These are phyloP conservation scores for Trichoderma virens DNA, from an alignment of 495 filamentous ascomycete species.

Conservation along the genomic window DNA sequence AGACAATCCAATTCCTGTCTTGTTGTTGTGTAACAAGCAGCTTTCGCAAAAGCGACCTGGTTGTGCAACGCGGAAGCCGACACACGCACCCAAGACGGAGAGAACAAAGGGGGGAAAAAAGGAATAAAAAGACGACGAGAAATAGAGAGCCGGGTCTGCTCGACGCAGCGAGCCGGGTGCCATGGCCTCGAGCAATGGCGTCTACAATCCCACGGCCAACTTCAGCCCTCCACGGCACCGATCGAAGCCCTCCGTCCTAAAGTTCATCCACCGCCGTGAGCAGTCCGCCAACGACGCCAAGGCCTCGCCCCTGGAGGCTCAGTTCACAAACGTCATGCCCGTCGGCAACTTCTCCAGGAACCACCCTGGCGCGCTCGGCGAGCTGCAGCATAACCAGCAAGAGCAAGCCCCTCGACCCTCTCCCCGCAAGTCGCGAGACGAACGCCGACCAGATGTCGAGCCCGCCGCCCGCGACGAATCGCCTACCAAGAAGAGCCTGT, in stretches of 20 bases:
- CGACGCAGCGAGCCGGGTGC: not conserved
- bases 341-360: slow-evolving; percentile 14
- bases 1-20: not conserved
- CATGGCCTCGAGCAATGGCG: slow-evolving; percentile 4
- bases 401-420: slow-evolving; percentile 29
- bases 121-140: not conserved
- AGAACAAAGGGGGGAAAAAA: not conserved
- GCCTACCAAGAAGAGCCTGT: slow-evolving; percentile 55
- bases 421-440: slow-evolving; percentile 29
- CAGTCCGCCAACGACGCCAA: slow-evolving; percentile 38
- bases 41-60: not conserved
- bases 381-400: slow-evolving; percentile 43
- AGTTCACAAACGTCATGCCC: slow-evolving; percentile 15
- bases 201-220: not conserved
- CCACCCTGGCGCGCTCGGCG: slow-evolving; percentile 38
- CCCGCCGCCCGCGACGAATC: slow-evolving; percentile 28
- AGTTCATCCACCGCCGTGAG: slow-evolving; percentile 48
- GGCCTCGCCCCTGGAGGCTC: slow-evolving; percentile 20
- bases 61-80: not conserved
- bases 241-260: slow-evolving; percentile 52
- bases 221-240: slow-evolving; percentile 21
- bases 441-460: slow-evolving; percentile 16
- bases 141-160: not conserved
- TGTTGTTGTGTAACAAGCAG: not conserved
- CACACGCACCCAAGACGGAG: not conserved